A percentile compares a stretch with the other conserved stretches of the same genome.
Conservation (phyloP, 192 early-diverging fungal species). For the Backusella psychrophila region DNA sequence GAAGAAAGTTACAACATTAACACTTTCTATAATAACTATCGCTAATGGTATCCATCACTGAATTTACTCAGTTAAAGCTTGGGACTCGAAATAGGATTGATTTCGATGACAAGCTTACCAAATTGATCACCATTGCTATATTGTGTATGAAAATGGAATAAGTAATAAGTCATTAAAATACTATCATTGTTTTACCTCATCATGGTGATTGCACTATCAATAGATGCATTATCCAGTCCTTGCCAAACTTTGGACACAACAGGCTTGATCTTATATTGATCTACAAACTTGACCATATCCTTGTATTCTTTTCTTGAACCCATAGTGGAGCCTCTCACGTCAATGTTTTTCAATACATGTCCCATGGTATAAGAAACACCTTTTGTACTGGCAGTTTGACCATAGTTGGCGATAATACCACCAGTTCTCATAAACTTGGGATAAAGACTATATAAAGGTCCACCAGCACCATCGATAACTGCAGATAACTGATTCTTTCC, state of each 20-base stretch:
- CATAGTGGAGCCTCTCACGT: slow-evolving; percentile 63
- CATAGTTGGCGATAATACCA: slow-evolving; percentile 60
- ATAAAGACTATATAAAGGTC: slow-evolving; percentile 43
- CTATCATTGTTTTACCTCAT: slow-evolving; percentile 29
- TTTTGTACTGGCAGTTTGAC: slow-evolving; percentile 48
- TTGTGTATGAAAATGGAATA: not conserved
- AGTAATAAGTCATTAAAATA: not conserved
- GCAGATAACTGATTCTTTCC: slow-evolving; percentile 40
- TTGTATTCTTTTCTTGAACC: slow-evolving; percentile 61
- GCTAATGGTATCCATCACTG: not conserved
- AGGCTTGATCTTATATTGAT: slow-evolving; percentile 52
- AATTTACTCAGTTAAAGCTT: not conserved
- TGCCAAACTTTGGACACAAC: slow-evolving; percentile 54
- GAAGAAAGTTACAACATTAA: not conserved
- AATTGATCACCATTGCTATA: slow-evolving; percentile 35
- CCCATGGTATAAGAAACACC: slow-evolving; percentile 44
- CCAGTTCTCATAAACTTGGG: slow-evolving; percentile 43
- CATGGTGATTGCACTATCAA: slow-evolving; percentile 23
- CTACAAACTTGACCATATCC: slow-evolving; percentile 61
- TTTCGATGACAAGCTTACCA: slow-evolving; percentile 38
- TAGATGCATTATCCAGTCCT: slow-evolving; percentile 34
- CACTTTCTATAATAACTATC: not conserved
- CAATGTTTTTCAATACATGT: slow-evolving; percentile 58
- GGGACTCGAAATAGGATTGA: not conserved
- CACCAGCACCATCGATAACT: slow-evolving; percentile 70